Evolutionary conservation across 371 early-diverging fungal species (phyloP), one percentile per base, ranked within the genome.

Genomic region (Homolaphlyctis polyrhiza): DNA sequence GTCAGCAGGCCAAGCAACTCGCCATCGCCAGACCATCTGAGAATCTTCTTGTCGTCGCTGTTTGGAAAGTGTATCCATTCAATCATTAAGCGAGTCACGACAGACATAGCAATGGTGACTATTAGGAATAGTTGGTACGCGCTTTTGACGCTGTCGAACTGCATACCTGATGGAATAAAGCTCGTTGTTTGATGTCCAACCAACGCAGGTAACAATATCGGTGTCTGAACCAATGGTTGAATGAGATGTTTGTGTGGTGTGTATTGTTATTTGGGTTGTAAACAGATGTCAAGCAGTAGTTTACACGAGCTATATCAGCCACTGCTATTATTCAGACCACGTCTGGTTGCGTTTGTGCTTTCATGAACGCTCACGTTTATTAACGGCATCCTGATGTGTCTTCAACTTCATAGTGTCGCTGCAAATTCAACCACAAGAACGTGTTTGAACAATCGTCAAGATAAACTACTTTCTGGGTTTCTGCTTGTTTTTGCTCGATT

Each of bases 181-280:
- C 62, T 82, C 82, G 64, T 76, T 82, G 63, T 76, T 78, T 21
- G 72, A 65, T 2, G 75, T 75, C 80, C 80, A 82, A 23, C 76
- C 78, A 34, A 80, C 73, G 23, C 72, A 76, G 13, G 77, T 66
- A 23, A 80, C 76, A 6, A 76, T 70, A 58, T 81, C 78, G 23
- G 61, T 61, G 57, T 81, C 78, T 79, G 49, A 1, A 13, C n/a
- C n/a, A n/a, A n/a, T 6, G 28, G 27, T 25, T 23, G 8, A 27
- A 33, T 32, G 29, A 48, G 25, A 6, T 23, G 2, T 6, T 35
- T 35, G 23, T 13, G 32, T 57, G 30, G 48, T n/a, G n/a, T n/a
- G n/a, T n/a, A n/a, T n/a, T n/a, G n/a, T n/a, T n/a, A n/a, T n/a
- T n/a, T n/a, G n/a, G n/a, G n/a, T n/a, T n/a, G n/a, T n/a, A n/a